Conservation (phyloP, 306 rosid genomes). For the Rosa rugosa region DNA sequence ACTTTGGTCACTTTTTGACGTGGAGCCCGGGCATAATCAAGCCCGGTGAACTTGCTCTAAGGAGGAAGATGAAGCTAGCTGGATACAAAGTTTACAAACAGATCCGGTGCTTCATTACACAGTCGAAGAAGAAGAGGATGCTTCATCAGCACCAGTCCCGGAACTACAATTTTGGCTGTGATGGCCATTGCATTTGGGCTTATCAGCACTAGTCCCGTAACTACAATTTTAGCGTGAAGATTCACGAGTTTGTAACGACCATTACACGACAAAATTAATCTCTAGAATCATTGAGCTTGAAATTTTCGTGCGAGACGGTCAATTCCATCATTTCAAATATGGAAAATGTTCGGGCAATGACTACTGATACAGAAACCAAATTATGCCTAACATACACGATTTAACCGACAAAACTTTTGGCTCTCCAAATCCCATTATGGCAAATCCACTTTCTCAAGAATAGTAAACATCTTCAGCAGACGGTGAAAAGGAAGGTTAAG, state of each 20-base stretch:
- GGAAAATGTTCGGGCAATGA: constrained; percentile 38
- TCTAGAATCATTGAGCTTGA: constrained; percentile 21
- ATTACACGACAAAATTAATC: not conserved
- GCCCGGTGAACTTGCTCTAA: too few relatives aligned
- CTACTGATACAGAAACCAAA: constrained; percentile 23
- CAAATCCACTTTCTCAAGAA: not conserved
- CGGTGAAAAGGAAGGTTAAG: not conserved
- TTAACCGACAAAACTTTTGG: not conserved
- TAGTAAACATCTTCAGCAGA: not conserved
- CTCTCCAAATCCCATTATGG: not conserved
- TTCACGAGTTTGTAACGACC: too few relatives aligned
- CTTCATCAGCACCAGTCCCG: too few relatives aligned
- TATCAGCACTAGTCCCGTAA: too few relatives aligned
- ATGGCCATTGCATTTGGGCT: too few relatives aligned
- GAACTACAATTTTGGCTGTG: too few relatives aligned
- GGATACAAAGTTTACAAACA: too few relatives aligned
- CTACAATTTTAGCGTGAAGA: constrained; percentile 31
- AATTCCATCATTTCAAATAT: constrained; percentile 36
- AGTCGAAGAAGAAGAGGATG: too few relatives aligned
- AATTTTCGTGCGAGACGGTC: constrained; percentile 32
- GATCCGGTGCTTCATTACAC: too few relatives aligned
- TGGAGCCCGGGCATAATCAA: too few relatives aligned
- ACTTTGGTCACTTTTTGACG: too few relatives aligned
- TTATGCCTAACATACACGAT: not conserved
- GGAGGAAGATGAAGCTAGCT: too few relatives aligned